Base-by-base conservation (phyloP, 2,329 filamentous ascomycete genomes). In the Hypocreales sp. region DNA sequence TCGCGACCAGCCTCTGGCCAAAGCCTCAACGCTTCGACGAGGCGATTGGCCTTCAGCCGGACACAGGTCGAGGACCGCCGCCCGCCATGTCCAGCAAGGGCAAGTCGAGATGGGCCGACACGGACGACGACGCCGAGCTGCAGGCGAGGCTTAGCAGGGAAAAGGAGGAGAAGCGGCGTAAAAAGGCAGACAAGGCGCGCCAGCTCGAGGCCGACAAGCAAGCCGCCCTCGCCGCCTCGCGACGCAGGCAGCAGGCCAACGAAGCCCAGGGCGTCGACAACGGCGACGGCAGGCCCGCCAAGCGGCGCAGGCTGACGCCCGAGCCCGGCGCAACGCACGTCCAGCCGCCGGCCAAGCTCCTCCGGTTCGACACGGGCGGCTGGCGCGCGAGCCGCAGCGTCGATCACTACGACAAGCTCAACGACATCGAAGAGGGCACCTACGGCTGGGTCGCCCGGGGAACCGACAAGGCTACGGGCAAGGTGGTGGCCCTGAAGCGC, bases 361-460 rank as follows among this genome's bases (percentile, higher is more conserved):
- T 94, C 22, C 72, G 79, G 8, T 86, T 92, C 45, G 67, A 78
- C 8, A 60, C 63, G 10, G 67, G 68, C 8, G 52, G 59, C 39
- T 92, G 84, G 72, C 66, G 70, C 27, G 61, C 57, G 31, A 79
- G 78, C 45, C 67, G 79, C 33, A 80, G 80, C 47, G 78, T 92
- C 15, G 79, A 87, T 45, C 77, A 82, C 45, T 98, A 86, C 55
- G 81, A 94, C 44, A 79, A 81, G 40, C 63, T 98, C 31, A 98
- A 98, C 51, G 80, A 90, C 48, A 98, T 98, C 43, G 90, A 95
- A 53, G 90, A 98, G 58, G 90, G 90, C 20, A 84, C 84, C 7
- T 98, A 98, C 52, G 90, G 90, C 24, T 87, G 77, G 69, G 90
- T 98, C 5, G 86, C 86, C 29, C 68, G 90, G 31, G 90, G 84